A percentile compares a stretch with the other conserved stretches of the same genome.
Evolutionary conservation across 2,329 filamentous ascomycete species (phyloP).

Genomic region (Monilinia polystroma): DNA sequence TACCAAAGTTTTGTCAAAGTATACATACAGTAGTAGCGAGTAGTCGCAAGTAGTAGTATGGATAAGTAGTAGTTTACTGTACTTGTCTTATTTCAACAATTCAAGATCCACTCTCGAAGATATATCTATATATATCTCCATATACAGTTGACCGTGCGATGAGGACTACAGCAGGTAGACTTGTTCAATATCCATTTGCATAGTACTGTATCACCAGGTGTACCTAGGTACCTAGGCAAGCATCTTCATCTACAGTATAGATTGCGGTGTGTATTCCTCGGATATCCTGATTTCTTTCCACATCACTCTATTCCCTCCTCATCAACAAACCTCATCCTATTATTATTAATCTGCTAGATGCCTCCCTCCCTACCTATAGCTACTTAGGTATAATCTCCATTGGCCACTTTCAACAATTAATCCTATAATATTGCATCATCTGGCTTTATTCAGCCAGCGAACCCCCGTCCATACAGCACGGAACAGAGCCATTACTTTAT

Average conservation of each 20-base stretch:
- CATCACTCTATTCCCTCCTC: background rate
- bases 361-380: background rate
- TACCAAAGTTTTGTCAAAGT: background rate
- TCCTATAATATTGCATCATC: constrained; percentile 13
- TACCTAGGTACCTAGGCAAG: too few species aligned
- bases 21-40: background rate
- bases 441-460: background rate
- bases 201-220: too few species aligned
- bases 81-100: background rate
- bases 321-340: background rate
- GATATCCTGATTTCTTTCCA: constrained; percentile 1
- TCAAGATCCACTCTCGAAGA: background rate
- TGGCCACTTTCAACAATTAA: background rate
- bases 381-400: background rate
- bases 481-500: background rate
- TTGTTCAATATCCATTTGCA: too few species aligned
- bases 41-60: too few species aligned
- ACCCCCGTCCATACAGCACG: background rate
- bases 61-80: too few species aligned
- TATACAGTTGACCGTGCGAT: too few species aligned
- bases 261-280: too few species aligned
- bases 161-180: too few species aligned
- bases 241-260: too few species aligned
- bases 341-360: background rate
- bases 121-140: background rate